Evolutionary conservation across 306 rosid species (phyloP).

Genomic region (Trichosanthes cucumerina): DNA sequence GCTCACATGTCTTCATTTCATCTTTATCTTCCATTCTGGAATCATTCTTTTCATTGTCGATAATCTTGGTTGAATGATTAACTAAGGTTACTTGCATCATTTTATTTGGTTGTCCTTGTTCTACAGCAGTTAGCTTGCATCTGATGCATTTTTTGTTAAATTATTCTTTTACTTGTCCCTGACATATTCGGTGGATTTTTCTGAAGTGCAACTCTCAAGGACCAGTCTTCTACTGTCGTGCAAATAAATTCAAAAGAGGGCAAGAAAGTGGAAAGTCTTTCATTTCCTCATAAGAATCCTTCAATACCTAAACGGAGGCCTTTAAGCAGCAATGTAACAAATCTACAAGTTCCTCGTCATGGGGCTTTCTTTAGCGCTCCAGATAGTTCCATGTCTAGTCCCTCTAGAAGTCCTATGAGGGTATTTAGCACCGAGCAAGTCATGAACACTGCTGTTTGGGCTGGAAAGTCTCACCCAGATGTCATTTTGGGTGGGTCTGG

Average conservation of each 20-base stretch:
- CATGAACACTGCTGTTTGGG: slow-evolving; percentile 39
- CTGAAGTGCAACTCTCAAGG: slow-evolving; percentile 59
- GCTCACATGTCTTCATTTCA: slow-evolving; percentile 8
- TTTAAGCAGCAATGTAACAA: slow-evolving; percentile 69
- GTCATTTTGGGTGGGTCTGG: slow-evolving; percentile 63
- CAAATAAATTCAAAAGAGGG: slow-evolving; percentile 46
- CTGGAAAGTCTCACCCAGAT: slow-evolving; percentile 42
- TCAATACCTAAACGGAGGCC: slow-evolving; percentile 70
- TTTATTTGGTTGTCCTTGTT: neutral
- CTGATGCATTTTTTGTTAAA: slow-evolving; percentile 13
- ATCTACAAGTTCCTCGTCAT: slow-evolving; percentile 74
- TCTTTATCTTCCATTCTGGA: neutral
- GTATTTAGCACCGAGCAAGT: slow-evolving; percentile 48
- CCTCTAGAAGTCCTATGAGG: slow-evolving; percentile 63
- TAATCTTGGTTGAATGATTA: slow-evolving; percentile 5
- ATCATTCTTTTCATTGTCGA: neutral
- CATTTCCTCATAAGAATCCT: slow-evolving; percentile 33
- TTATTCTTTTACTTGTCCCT: slow-evolving; percentile 26
- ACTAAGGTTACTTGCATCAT: neutral
- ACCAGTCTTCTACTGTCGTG: slow-evolving; percentile 40
- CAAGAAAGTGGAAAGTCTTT: slow-evolving; percentile 45
- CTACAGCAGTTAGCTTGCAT: neutral
- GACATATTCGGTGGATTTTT: slow-evolving; percentile 19
- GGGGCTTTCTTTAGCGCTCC: slow-evolving; percentile 86
- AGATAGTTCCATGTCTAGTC: slow-evolving; percentile 74